Base-by-base conservation (phyloP, 768 basidiomycete genomes). In the Tylopilus vinaceipallidus region DNA sequence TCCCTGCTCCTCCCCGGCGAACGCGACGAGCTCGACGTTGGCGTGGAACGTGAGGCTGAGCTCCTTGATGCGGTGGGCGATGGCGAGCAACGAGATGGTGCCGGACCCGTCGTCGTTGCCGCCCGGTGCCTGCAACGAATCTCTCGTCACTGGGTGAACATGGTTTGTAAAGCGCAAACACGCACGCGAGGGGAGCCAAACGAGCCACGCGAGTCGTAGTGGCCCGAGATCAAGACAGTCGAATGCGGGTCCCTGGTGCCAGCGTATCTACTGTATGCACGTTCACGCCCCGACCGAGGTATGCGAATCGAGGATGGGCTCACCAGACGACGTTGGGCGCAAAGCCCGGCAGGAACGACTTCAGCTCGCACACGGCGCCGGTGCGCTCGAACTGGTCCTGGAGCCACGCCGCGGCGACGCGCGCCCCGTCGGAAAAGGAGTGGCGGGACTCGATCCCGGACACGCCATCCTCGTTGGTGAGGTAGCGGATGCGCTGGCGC, bases 1-100 rank as follows among this genome's bases (percentile, higher is more conserved):
- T 4, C 94, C 94, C 62, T 97, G 94, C 59, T 97, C 94, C 64
- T 97, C 94, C 6, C 93, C 94, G 2, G 91, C 87, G 58, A 95
- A 95, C 42, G 84, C 82, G 34, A 81, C 83, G 9, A 97, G 75
- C 57, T 91, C 84, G 16, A 95, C 87, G 57, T 85, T 84, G 62
- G 80, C 80, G 40, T 79, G 75, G 73, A 95, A 94, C 42, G 70
- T 76, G 59, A 95, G 64, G 14, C 80, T 79, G 54, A 79, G 79
- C 33, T 79, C 75, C 27, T 72, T 75, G 55, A 97, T 89, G 3
- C 84, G 80, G 34, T 81, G 81, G 4, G 92, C 91, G 52, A 95
- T 89, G 4, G 80, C 81, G 16, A 97, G 74, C n/a, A 95, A 65
- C 3, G 88, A 83, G 8, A 79, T 79, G 14, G 82, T 83, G 9